phyloP scores from a whole-genome alignment of 139 green algal genomes.

The Microglena sp. region DNA sequence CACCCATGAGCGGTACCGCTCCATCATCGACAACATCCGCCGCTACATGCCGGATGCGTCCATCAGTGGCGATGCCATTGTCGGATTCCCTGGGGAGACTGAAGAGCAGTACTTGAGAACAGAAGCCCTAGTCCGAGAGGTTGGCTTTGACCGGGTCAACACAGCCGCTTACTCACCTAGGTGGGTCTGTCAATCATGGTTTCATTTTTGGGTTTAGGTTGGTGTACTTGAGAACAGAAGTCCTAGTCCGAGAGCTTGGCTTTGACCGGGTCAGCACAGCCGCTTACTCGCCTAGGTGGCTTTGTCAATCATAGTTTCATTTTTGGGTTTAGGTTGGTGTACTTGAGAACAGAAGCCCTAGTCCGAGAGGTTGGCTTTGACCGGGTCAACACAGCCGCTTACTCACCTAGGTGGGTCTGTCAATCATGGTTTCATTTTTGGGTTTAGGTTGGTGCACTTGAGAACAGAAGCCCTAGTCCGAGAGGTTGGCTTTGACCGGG shows the following conservation, averaged over 20 bases:
- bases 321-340: too few species aligned
- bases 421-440: too few species aligned
- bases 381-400: slow-evolving; percentile 88
- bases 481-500: slow-evolving; percentile 84
- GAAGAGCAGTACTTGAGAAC: slow-evolving; percentile 92
- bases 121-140: slow-evolving; percentile 66
- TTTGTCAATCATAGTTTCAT: too few species aligned
- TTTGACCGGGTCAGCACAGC: slow-evolving; percentile 97
- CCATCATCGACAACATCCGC: slow-evolving; percentile 90
- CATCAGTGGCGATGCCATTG: slow-evolving; percentile 87
- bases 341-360: slow-evolving; percentile 66
- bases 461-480: slow-evolving; percentile 69
- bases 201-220: too few species aligned
- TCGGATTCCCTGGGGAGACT: slow-evolving; percentile 93
- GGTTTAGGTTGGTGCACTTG: too few species aligned
- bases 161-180: slow-evolving; percentile 79
- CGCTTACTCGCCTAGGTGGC: slow-evolving; percentile 69
- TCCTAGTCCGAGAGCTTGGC: slow-evolving; percentile 71
- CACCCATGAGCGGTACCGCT: slow-evolving; percentile 66
- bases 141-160: slow-evolving; percentile 94
- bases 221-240: slow-evolving; percentile 75
- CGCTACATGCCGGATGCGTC: slow-evolving; percentile 89
- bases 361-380: slow-evolving; percentile 85
- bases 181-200: too few species aligned
- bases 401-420: too few species aligned